Evolutionary conservation across 129 eudicot genomes (phyloP).

Genomic region (Daucus carota): DH1_v3.0 NC_030387.2:32743501-32744000

Average conservation of each 20-base stretch:
- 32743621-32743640: too few relatives aligned
- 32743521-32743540: conserved; percentile 16
- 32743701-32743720: neutral
- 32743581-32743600: neutral
- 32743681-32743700: too few relatives aligned
- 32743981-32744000: conserved; percentile 1
- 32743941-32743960: conserved; percentile 17
- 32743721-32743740: neutral
- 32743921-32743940: conserved; percentile 29
- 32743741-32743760: neutral
- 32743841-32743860: conserved; percentile 3
- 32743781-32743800: neutral
- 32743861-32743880: neutral
- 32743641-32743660: too few relatives aligned
- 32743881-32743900: conserved; percentile 11
- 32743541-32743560: conserved; percentile 26
- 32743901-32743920: conserved; percentile 21
- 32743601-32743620: neutral
- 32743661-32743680: too few relatives aligned
- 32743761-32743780: neutral
- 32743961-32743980: conserved; percentile 5
- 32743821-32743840: conserved; percentile 19
- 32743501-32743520: conserved; percentile 21
- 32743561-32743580: conserved; percentile 15
- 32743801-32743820: conserved; percentile 12